Percentiles rank a stretch among this genome's conserved stretches.
Conservation (phyloP, 2,329 filamentous ascomycete species). For the Metarhizium album region DNA sequence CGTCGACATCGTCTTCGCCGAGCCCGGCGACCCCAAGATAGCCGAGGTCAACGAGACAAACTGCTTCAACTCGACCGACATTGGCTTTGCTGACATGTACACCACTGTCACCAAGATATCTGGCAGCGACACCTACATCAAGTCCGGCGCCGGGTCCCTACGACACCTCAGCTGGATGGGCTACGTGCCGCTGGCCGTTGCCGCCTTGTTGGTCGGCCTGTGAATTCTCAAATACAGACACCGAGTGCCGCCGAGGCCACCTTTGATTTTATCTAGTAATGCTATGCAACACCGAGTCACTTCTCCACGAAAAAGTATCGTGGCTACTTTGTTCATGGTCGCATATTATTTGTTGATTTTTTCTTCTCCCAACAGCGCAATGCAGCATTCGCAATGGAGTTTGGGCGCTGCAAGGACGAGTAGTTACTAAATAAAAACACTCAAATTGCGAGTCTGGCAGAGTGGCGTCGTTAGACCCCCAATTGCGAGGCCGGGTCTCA, state of each 20-base stretch:
- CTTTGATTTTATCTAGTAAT: too few species aligned
- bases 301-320: too few species aligned
- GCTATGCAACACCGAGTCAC: too few species aligned
- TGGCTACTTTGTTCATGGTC: neutral
- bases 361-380: neutral
- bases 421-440: too few species aligned
- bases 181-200: constrained; percentile 31
- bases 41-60: constrained; percentile 66
- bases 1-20: constrained; percentile 86
- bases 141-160: constrained; percentile 16
- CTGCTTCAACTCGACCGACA: constrained; percentile 77
- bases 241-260: too few species aligned
- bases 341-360: neutral
- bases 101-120: constrained; percentile 44
- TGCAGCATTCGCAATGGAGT: neutral
- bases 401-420: neutral
- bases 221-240: constrained; percentile 13
- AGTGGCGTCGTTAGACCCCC: too few species aligned
- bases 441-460: neutral
- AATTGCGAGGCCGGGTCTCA: too few species aligned
- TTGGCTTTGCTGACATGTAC: constrained; percentile 70
- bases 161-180: constrained; percentile 20
- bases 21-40: constrained; percentile 57
- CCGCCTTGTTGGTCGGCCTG: constrained; percentile 28
- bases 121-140: constrained; percentile 22